Percentiles rank a stretch among this genome's conserved stretches.
phyloP scores from a whole-genome alignment of 441 rosid species.

The Capsella rubella region DNA sequence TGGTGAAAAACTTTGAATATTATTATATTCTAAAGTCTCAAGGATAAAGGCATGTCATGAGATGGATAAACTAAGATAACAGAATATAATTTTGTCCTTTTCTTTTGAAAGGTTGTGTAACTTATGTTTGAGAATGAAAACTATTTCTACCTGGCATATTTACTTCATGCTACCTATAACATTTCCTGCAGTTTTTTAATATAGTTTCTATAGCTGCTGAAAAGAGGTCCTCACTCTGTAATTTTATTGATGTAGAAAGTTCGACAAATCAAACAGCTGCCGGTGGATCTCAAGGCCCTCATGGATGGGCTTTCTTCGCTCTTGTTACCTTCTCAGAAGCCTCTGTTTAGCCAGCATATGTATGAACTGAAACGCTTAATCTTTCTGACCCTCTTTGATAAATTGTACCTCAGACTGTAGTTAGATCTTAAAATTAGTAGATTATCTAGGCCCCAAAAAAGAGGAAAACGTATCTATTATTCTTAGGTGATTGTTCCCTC shows the following conservation, averaged over 20 bases:
- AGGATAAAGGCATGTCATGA: slow-evolving; percentile 21
- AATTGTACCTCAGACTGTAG: slow-evolving; percentile 14
- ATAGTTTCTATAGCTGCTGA: slow-evolving; percentile 34
- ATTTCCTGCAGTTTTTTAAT: slow-evolving; percentile 11
- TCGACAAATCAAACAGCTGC: slow-evolving; percentile 68
- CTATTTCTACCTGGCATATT: slow-evolving; percentile 12
- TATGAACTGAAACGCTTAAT: slow-evolving; percentile 51
- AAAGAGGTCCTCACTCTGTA: slow-evolving; percentile 35
- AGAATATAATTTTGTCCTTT: slow-evolving; percentile 5
- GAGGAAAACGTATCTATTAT: slow-evolving; percentile 5
- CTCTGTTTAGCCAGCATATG: slow-evolving; percentile 76
- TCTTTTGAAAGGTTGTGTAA: slow-evolving; percentile 20
- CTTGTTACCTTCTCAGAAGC: slow-evolving; percentile 85
- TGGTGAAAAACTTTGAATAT: slow-evolving; percentile 10
- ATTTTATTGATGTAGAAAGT: slow-evolving; percentile 70
- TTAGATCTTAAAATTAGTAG: slow-evolving; percentile 30
- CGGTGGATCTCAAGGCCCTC: slow-evolving; percentile 84
- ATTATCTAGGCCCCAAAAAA: slow-evolving; percentile 24
- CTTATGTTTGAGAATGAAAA: slow-evolving; percentile 28
- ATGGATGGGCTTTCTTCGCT: slow-evolving; percentile 89
- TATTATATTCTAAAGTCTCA: slow-evolving; percentile 10
- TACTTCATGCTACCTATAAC: slow-evolving; percentile 15
- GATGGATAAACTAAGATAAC: slow-evolving; percentile 4
- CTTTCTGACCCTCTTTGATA: slow-evolving; percentile 30
- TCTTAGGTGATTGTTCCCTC: slow-evolving; percentile 8